Conservation (phyloP, 1,284 basidiomycete genomes). For the Moesziomyces sp. region DNA sequence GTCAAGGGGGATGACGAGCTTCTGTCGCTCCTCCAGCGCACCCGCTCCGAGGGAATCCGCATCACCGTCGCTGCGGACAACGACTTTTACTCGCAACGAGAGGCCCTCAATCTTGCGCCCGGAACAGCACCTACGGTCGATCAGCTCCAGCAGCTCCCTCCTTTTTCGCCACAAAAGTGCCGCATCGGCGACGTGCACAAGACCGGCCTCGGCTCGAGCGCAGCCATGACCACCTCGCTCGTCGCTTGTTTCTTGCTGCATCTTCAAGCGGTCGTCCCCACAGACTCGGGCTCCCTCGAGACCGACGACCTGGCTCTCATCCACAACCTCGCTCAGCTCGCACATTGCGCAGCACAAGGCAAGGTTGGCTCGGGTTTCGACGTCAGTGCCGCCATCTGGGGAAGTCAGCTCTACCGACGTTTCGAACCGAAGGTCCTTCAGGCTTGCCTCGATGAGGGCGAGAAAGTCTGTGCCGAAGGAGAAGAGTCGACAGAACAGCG, state of each 20-base stretch:
- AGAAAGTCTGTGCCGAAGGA: constrained; percentile 48
- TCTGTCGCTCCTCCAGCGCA: constrained; percentile 8
- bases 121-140: constrained; percentile 49
- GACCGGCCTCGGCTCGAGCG: constrained; percentile 95
- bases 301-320: constrained; percentile 69
- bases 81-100: constrained; percentile 95
- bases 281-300: constrained; percentile 28
- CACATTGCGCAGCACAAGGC: constrained; percentile 96
- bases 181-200: constrained; percentile 85
- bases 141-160: constrained; percentile 73
- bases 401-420: constrained; percentile 90
- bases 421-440: constrained; percentile 76
- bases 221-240: constrained; percentile 94
- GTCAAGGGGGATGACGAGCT: constrained; percentile 63
- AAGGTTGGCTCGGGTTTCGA: constrained; percentile 99
- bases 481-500: constrained; percentile 26
- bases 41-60: constrained; percentile 72
- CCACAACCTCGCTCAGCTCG: constrained; percentile 94
- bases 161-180: constrained; percentile 73
- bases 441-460: constrained; percentile 45
- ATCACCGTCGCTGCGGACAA: constrained; percentile 90
- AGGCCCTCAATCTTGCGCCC: constrained; percentile 69
- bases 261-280: constrained; percentile 72
- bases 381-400: constrained; percentile 91
- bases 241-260: constrained; percentile 86